Evolutionary conservation across 257 asterid genomes (phyloP), one percentile per base, ranked within the genome.

Genomic region (Euphrasia confusa): DNA sequence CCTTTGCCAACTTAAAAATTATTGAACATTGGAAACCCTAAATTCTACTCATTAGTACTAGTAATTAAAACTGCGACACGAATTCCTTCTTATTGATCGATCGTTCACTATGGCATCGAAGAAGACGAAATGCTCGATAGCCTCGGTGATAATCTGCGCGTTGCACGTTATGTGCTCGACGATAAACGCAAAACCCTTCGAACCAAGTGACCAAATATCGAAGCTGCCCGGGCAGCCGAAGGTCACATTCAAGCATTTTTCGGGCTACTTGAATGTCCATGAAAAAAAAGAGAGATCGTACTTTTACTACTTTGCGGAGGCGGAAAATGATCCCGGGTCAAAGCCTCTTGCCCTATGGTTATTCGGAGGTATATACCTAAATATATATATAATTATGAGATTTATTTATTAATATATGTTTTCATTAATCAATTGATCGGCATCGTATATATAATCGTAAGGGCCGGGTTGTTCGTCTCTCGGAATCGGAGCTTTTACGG

Each of bases 261-360:
- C 88, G 17, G 88, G 88, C 7, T 82, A 77, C 64, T 55, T 82
- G 3, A 69, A 72, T 54, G 73, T 78, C 52, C 82, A 80, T 69
- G 73, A 66, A 48, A 63, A 65, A 37, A 73, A 72, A n/a, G 61
- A 82, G 62, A 78, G 85, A 61, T 68, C 78, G 2, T 78, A 73
- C 40, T 84, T 81, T 67, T 84, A 82, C 62, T 84, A 82, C 75
- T 82, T 85, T 60, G 94, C 76, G 37, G 87, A 85, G 57, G 84
- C 94, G 5, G 87, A 80, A 77, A 72, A 52, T 10, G 64, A 71
- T 1, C 83, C 85, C 2, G 72, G 70, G 73, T 78, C 90, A 27
- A 85, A 78, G 80, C 93, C 89, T 64, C 83, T 84, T 49, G 93
- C 78, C 69, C 84, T 84, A 3, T 84, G 93, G 91, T 58, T 84